Conservation (phyloP, 495 filamentous ascomycete genomes). For the Hypoxylon intermedium region DNA sequence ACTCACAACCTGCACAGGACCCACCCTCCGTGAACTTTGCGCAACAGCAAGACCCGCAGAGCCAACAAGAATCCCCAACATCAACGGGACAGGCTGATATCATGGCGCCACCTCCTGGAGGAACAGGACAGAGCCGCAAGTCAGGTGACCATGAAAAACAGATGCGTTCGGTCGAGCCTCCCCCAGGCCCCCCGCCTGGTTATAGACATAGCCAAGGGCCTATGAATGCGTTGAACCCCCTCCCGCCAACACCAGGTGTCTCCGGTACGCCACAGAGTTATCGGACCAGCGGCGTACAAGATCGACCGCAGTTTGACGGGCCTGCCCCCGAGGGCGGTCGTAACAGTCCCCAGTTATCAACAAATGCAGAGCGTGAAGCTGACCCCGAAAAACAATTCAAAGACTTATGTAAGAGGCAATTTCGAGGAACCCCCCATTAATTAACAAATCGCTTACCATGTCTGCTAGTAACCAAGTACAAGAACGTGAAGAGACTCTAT, state of each 20-base stretch:
- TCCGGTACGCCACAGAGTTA: conserved; percentile 44
- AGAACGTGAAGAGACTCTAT: conserved; percentile 96
- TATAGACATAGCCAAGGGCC: conserved; percentile 59
- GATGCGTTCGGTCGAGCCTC: conserved; percentile 52
- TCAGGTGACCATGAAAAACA: conserved; percentile 54
- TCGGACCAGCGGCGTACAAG: conserved; percentile 47
- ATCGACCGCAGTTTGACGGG: conserved; percentile 50
- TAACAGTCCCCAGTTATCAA: conserved; percentile 66
- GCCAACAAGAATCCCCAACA: conserved; percentile 37
- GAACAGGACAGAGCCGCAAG: conserved; percentile 51
- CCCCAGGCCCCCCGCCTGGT: conserved; percentile 54
- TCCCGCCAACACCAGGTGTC: conserved; percentile 50
- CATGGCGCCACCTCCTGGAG: conserved; percentile 60
- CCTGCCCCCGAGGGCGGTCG: conserved; percentile 58
- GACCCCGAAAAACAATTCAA: conserved; percentile 64
- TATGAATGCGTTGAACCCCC: conserved; percentile 47
- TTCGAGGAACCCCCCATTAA: not conserved
- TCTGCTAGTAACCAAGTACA: conserved; percentile 83
- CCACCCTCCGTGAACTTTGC: conserved; percentile 47
- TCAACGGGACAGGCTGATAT: conserved; percentile 40
- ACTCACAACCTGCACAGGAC: conserved; percentile 50
- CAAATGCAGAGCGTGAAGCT: conserved; percentile 58
- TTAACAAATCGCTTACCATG: conserved; percentile 23
- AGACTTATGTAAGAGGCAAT: conserved; percentile 67
- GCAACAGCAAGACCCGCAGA: conserved; percentile 48